Evolutionary conservation across 2,329 filamentous ascomycete species (phyloP), one percentile per base, ranked within the genome.

Genomic region (Paramyrothecium roridum): DNA sequence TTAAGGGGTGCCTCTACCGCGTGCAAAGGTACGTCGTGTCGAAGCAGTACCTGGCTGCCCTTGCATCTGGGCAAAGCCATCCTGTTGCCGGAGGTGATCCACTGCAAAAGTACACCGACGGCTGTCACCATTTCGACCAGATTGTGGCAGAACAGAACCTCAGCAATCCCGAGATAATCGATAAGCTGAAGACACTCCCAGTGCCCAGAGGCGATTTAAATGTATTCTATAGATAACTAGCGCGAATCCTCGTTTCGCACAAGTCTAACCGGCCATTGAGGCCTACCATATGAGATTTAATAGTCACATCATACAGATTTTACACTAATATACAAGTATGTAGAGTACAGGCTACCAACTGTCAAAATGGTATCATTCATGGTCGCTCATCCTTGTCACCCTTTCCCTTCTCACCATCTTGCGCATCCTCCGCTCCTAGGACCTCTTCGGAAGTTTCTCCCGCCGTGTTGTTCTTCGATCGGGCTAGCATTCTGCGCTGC

Each of bases 1-100:
- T 98, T 70, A 98, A 98, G 74, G 93, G 93, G 17, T 90, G 96
- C 62, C 75, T 99, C 22, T 97, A 97, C 72, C 85, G 95, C 34
- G 88, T 97, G 45, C 91, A 98, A 75, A 96, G 95, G 70, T 96
- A 96, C 68, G 89, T 91, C 26, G 84, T 96, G 1, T 86, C 82
- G 3, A 85, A 84, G 65, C 81, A 84, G 67, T 84, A 85, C 62
- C 72, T 88, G 21, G 76, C 80, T 8, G 74, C 76, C 2, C 67
- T 86, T 54, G 84, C 82, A 1, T 80, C 80, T 43, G 83, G 82
- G 2, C 76, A 81, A 64, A 77, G 77, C 43, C 67, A 71, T 22
- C 72, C 76, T 1, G 56, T 64, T 22, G 63, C 67, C 2, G 73
- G 71, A 11, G 75, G 73, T 3, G 80, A 83, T 57, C 79, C 80